phyloP scores from a whole-genome alignment of 1,284 basidiomycete species.

The Nidula niveotomentosa region DNA sequence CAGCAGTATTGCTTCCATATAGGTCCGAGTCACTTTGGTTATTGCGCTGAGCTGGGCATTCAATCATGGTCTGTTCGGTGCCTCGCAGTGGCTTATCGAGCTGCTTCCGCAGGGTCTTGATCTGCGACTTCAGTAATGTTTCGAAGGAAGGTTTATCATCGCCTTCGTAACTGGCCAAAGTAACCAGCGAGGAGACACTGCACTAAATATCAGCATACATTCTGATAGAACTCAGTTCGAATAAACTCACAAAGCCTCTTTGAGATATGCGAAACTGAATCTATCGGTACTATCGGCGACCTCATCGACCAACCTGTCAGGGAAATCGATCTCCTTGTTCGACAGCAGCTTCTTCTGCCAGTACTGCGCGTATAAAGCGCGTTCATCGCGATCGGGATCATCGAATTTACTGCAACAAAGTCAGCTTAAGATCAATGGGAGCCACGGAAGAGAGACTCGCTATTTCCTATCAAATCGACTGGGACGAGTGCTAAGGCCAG shows the following conservation, averaged over 20 bases:
- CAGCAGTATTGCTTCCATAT: background rate
- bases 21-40: background rate
- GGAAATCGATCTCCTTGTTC: conserved; percentile 64
- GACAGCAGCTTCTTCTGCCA: conserved; percentile 73
- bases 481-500: conserved; percentile 71
- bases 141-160: conserved; percentile 50
- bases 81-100: conserved; percentile 36
- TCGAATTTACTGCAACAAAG: conserved; percentile 49
- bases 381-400: conserved; percentile 64
- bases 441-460: conserved; percentile 37
- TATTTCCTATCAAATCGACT: conserved; percentile 86
- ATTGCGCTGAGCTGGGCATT: no score
- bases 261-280: conserved; percentile 83
- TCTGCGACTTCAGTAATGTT: conserved; percentile 50
- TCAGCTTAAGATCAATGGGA: background rate
- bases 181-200: conserved; percentile 66
- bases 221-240: background rate
- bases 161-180: conserved; percentile 35
- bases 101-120: conserved; percentile 59
- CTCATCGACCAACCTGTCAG: conserved; percentile 59
- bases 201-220: conserved; percentile 1
- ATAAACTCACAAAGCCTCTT: conserved; percentile 75
- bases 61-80: background rate
- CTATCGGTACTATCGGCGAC: conserved; percentile 57
- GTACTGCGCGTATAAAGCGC: conserved; percentile 66